Conservation (phyloP, 108 stramenopile species). For the Cyclotella distinguenda region DNA sequence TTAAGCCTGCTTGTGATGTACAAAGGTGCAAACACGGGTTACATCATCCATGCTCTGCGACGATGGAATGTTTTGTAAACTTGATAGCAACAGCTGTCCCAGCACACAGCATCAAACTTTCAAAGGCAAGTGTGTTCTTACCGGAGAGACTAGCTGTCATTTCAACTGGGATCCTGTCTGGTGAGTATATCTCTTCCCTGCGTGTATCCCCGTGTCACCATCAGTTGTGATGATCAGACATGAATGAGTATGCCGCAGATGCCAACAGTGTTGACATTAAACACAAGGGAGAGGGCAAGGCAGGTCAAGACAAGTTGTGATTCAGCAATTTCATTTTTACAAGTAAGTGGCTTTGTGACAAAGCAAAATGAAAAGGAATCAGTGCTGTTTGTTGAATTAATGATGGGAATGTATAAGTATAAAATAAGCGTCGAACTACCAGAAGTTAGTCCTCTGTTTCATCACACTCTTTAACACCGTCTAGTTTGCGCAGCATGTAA, state of each 20-base stretch:
- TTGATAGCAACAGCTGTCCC: neutral
- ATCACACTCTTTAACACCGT: neutral
- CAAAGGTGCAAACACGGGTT: neutral
- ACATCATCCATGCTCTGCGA: conserved; percentile 1
- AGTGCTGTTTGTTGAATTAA: too few species aligned
- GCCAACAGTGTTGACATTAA: conserved; percentile 4
- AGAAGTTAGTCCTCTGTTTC: too few species aligned
- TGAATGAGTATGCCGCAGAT: conserved; percentile 6
- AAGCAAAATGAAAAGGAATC: too few species aligned
- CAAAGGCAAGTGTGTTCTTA: conserved; percentile 1
- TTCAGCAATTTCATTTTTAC: too few species aligned
- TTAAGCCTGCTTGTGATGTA: too few species aligned
- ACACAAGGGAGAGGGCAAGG: conserved; percentile 6
- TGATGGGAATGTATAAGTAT: too few species aligned
- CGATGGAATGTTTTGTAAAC: conserved; percentile 1
- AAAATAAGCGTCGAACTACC: too few species aligned
- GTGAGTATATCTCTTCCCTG: neutral
- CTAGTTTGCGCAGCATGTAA: neutral
- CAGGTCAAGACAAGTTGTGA: neutral
- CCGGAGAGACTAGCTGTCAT: neutral
- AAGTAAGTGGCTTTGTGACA: too few species aligned
- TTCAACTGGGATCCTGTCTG: neutral
- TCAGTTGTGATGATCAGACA: conserved; percentile 8
- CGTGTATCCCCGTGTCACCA: neutral
- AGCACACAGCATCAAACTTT: conserved; percentile 1